Evolutionary conservation across 805 yeast species (phyloP).

Genomic region (Metschnikowia anglica): DNA sequence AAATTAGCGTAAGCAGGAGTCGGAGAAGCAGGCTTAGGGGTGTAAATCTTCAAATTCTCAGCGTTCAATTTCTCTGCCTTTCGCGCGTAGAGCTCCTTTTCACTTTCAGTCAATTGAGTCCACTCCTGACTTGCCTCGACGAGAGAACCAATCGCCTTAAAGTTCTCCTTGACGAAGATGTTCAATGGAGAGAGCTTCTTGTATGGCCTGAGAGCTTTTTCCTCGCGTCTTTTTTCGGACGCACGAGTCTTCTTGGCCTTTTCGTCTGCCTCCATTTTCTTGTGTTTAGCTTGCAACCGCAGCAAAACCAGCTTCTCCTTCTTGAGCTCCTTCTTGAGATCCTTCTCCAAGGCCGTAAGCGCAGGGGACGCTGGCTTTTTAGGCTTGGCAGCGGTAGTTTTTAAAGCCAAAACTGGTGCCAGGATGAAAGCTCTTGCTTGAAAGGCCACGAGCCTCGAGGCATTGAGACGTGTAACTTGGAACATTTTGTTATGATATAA

Average conservation of each 20-base stretch:
- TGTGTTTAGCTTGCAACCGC: slow-evolving; percentile 15
- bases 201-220: slow-evolving; percentile 26
- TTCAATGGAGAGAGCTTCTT: slow-evolving; percentile 27
- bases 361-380: slow-evolving; percentile 1
- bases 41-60: slow-evolving; percentile 24
- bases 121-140: slow-evolving; percentile 25
- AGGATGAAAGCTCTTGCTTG: slow-evolving; percentile 4
- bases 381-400: slow-evolving; percentile 4
- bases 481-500: slow-evolving; percentile 1
- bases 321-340: slow-evolving; percentile 22
- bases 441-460: background rate
- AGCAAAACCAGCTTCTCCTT: slow-evolving; percentile 20
- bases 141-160: slow-evolving; percentile 16
- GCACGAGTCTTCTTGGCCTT: slow-evolving; percentile 16
- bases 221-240: slow-evolving; percentile 13
- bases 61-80: slow-evolving; percentile 33
- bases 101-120: slow-evolving; percentile 28
- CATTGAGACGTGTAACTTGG: slow-evolving; percentile 4
- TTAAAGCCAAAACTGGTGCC: slow-evolving; percentile 7
- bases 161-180: slow-evolving; percentile 26
- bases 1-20: slow-evolving; percentile 31
- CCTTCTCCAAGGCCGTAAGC: slow-evolving; percentile 1
- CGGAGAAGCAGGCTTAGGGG: slow-evolving; percentile 38
- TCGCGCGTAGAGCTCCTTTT: slow-evolving; percentile 26
- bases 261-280: slow-evolving; percentile 10